Conservation (phyloP, 192 early-diverging fungal species). For the Hyaloraphidium curvatum region DNA sequence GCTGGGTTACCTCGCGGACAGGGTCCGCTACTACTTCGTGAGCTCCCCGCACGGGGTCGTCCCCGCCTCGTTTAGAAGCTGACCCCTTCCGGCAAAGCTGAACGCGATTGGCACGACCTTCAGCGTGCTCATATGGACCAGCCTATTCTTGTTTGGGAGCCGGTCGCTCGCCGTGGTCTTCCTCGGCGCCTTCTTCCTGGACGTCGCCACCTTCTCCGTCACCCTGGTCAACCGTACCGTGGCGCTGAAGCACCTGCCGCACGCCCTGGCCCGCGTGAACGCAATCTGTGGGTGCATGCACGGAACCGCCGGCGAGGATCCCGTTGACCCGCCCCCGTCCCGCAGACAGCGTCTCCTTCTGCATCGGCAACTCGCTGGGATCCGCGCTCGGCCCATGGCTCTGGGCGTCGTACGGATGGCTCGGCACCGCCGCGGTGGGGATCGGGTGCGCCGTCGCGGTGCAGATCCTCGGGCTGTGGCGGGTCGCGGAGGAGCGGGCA, state of each 20-base stretch:
- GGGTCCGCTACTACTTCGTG: background rate
- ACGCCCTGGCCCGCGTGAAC: background rate
- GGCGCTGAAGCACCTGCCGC: background rate
- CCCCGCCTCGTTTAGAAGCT: background rate
- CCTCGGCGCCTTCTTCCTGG: background rate
- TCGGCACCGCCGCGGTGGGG: background rate
- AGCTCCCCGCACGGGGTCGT: background rate
- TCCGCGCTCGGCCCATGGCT: background rate
- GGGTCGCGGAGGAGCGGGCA: too few species aligned
- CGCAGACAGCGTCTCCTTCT: background rate
- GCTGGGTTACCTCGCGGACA: background rate
- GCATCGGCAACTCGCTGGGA: background rate
- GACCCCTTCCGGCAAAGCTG: background rate
- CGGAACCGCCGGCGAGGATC: background rate
- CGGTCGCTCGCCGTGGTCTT: background rate
- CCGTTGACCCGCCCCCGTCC: background rate
- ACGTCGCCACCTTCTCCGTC: background rate
- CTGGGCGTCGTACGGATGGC: background rate
- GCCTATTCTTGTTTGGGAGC: background rate
- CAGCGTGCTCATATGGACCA: background rate
- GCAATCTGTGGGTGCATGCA: background rate
- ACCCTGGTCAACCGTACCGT: background rate
- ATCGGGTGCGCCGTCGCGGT: background rate
- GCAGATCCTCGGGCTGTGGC: background rate
- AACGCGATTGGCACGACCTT: background rate